Evolutionary conservation across 2,329 filamentous ascomycete species (phyloP).

Genomic region (Furcasterigmium furcatum): DNA sequence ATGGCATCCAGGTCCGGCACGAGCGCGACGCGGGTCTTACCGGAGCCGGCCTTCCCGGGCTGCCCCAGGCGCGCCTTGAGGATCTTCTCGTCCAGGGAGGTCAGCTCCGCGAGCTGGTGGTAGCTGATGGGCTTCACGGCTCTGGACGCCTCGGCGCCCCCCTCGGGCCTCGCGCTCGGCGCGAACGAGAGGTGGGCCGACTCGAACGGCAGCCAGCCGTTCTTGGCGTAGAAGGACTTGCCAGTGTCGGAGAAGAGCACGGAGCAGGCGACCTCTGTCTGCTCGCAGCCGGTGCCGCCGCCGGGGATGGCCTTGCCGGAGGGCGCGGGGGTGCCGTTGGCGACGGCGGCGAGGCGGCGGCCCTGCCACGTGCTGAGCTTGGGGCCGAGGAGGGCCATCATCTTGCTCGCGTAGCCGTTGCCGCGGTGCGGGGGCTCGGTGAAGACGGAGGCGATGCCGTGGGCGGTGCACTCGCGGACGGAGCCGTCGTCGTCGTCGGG

Average conservation of each 20-base stretch:
- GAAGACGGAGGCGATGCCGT: conserved; percentile 81
- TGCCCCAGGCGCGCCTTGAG: conserved; percentile 51
- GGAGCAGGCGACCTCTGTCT: conserved; percentile 54
- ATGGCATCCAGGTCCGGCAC: conserved; percentile 66
- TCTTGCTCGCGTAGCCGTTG: conserved; percentile 72
- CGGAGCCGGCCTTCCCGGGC: conserved; percentile 23
- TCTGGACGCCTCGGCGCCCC: conserved; percentile 17
- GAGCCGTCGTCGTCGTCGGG: conserved; percentile 19
- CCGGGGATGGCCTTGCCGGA: not conserved
- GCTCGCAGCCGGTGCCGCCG: not conserved
- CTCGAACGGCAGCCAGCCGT: conserved; percentile 73
- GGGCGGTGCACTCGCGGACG: conserved; percentile 53
- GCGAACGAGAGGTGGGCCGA: conserved; percentile 70
- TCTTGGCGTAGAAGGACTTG: conserved; percentile 72
- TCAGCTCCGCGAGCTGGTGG: conserved; percentile 58
- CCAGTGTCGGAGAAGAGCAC: conserved; percentile 87
- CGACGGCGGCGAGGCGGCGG: conserved; percentile 12
- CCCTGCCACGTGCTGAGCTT: conserved; percentile 34
- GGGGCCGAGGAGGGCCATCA: conserved; percentile 64
- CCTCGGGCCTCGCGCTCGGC: conserved; percentile 27
- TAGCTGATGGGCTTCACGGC: conserved; percentile 47
- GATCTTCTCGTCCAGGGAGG: conserved; percentile 60
- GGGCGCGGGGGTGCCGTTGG: conserved; percentile 16
- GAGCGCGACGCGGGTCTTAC: conserved; percentile 59
- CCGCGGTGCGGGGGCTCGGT: conserved; percentile 65